Percentiles rank a stretch among this genome's conserved stretches.
phyloP scores from a whole-genome alignment of 2,329 filamentous ascomycete species.

The Penicillium sp. region DNA sequence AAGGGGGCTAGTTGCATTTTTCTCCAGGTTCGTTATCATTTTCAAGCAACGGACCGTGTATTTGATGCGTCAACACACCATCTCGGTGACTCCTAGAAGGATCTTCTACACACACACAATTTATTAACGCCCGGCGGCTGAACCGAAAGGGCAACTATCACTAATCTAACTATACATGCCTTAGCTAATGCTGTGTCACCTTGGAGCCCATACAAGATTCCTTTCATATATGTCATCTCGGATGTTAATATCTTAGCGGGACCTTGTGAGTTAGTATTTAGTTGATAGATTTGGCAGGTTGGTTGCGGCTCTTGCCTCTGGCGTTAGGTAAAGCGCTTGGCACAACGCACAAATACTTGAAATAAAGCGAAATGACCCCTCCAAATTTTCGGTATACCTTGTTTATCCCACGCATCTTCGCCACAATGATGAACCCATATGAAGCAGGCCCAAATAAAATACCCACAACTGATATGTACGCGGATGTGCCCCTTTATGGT shows the following conservation, averaged over 20 bases:
- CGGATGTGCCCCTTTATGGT: constrained; percentile 32
- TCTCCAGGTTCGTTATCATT: too few species aligned
- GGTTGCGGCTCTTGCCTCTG: background rate
- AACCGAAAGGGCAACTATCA: constrained; percentile 22
- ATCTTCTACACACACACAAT: constrained; percentile 17
- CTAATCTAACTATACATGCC: constrained; percentile 8
- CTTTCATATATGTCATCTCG: background rate
- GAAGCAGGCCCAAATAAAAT: constrained; percentile 32
- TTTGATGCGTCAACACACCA: too few species aligned
- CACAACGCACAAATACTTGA: background rate
- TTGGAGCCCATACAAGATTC: constrained; percentile 4
- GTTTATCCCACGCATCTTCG: background rate
- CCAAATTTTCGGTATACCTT: background rate
- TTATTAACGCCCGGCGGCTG: constrained; percentile 23
- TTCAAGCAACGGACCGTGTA: too few species aligned
- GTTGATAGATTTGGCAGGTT: too few species aligned
- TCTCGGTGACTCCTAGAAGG: too few species aligned
- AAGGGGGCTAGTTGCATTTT: too few species aligned
- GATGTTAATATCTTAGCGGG: background rate
- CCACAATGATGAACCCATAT: constrained; percentile 8
- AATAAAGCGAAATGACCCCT: background rate
- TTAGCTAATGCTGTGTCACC: background rate
- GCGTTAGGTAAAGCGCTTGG: background rate
- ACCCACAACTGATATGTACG: constrained; percentile 29
- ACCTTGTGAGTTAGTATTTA: background rate